phyloP scores from a whole-genome alignment of 1,139 yeast species.

The Protomyces inundatus region DNA sequence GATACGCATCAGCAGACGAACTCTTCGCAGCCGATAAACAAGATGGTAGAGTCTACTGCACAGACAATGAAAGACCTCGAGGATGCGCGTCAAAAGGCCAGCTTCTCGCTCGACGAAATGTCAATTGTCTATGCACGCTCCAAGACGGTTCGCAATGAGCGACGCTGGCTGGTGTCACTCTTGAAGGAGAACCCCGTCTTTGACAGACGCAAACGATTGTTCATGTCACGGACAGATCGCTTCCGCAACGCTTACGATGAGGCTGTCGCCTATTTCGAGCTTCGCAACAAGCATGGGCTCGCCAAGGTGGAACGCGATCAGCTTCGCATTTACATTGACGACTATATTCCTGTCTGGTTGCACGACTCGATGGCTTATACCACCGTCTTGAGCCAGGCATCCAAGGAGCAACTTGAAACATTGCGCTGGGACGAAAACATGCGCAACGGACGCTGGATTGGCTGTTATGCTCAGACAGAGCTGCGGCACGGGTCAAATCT shows the following conservation, averaged over 20 bases:
- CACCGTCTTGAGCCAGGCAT: constrained; percentile 26
- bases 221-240: constrained; percentile 19
- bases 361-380: constrained; percentile 27
- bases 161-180: constrained; percentile 21
- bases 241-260: constrained; percentile 20
- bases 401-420: constrained; percentile 24
- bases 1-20: not conserved
- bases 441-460: constrained; percentile 14
- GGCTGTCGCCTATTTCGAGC: constrained; percentile 16
- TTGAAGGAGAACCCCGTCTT: constrained; percentile 11
- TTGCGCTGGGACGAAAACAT: constrained; percentile 25
- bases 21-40: not conserved
- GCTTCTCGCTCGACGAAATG: constrained; percentile 5
- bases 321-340: constrained; percentile 18
- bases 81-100: constrained; percentile 3
- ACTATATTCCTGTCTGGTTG: constrained; percentile 25
- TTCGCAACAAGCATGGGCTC: constrained; percentile 11
- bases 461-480: constrained; percentile 89
- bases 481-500: constrained; percentile 92
- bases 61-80: constrained; percentile 16
- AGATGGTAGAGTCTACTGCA: not conserved
- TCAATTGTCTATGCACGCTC: constrained; percentile 15
- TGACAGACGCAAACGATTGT: constrained; percentile 14
- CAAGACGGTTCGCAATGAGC: constrained; percentile 10
- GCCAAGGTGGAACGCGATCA: constrained; percentile 17